Evolutionary conservation across 2,329 filamentous ascomycete species (phyloP).

Genomic region (Microcyclosporella mali): DNA sequence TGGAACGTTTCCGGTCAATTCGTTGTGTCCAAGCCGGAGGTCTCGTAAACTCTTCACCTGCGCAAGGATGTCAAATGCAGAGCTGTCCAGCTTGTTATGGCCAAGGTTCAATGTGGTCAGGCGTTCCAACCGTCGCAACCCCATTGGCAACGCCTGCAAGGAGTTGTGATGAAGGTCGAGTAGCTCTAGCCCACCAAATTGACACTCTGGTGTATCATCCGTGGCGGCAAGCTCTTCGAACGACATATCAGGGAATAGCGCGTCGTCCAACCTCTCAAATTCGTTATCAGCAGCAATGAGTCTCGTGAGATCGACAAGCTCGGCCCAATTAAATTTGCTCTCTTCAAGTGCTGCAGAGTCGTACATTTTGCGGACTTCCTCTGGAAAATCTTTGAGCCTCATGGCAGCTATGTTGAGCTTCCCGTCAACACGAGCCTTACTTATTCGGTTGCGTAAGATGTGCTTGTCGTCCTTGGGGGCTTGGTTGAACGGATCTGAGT

Average conservation of each 20-base stretch:
- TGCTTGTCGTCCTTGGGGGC: conserved; percentile 55
- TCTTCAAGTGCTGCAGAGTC: conserved; percentile 63
- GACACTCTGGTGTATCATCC: conserved; percentile 61
- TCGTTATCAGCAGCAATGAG: conserved; percentile 89
- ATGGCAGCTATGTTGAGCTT: conserved; percentile 83
- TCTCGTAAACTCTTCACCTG: conserved; percentile 70
- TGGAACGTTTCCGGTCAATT: conserved; percentile 62
- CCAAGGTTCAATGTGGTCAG: conserved; percentile 73
- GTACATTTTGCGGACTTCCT: conserved; percentile 86
- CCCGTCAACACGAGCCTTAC: conserved; percentile 67
- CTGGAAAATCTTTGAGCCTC: conserved; percentile 69
- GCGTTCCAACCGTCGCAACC: conserved; percentile 64
- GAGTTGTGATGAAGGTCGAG: conserved; percentile 83
- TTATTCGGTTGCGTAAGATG: conserved; percentile 66
- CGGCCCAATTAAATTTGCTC: conserved; percentile 71
- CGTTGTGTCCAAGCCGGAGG: conserved; percentile 73
- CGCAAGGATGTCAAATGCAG: conserved; percentile 64
- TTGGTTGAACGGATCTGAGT: conserved; percentile 67
- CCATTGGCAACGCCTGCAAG: conserved; percentile 65
- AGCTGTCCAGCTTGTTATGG: conserved; percentile 71
- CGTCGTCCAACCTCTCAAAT: conserved; percentile 64
- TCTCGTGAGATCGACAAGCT: conserved; percentile 78
- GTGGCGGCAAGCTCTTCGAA: conserved; percentile 52
- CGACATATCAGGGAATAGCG: conserved; percentile 68
- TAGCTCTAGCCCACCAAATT: conserved; percentile 75